Conservation (phyloP, 2,329 filamentous ascomycete species). For the Myriosclerotinia duriaeana region DNA sequence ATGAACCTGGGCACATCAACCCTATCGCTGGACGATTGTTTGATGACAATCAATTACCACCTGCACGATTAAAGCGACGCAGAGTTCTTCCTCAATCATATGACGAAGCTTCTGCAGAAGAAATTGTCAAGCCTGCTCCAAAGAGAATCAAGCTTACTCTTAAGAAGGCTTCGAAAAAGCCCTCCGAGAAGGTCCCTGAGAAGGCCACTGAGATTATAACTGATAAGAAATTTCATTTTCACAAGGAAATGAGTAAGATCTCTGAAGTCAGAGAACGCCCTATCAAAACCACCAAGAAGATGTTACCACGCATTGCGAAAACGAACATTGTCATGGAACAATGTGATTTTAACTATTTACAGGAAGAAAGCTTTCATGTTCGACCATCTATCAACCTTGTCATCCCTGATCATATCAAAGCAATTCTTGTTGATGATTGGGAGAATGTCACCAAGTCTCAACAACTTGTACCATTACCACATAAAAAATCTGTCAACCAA, state of each 20-base stretch:
- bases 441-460: conserved; percentile 97
- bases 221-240: conserved; percentile 3
- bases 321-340: conserved; percentile 2
- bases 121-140: conserved; percentile 6
- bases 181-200: neutral
- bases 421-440: conserved; percentile 95
- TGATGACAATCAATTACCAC: conserved; percentile 7
- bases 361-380: conserved; percentile 87
- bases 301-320: conserved; percentile 11
- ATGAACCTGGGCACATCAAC: conserved; percentile 25
- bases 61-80: conserved; percentile 9
- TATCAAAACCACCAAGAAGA: conserved; percentile 18
- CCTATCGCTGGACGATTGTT: conserved; percentile 32
- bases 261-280: conserved; percentile 20
- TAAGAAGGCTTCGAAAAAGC: neutral
- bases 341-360: conserved; percentile 28
- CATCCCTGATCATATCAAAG: conserved; percentile 87
- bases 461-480: conserved; percentile 82
- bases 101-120: neutral
- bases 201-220: neutral
- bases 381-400: conserved; percentile 83
- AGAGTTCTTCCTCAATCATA: conserved; percentile 9
- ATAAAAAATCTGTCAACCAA: conserved; percentile 68
- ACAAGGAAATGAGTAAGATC: neutral
- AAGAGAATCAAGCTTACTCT: conserved; percentile 4